These are phyloP conservation scores for Wickerhamiella bombiphila DNA, from an alignment of 805 yeast species.

Conservation along the genomic window DNA sequence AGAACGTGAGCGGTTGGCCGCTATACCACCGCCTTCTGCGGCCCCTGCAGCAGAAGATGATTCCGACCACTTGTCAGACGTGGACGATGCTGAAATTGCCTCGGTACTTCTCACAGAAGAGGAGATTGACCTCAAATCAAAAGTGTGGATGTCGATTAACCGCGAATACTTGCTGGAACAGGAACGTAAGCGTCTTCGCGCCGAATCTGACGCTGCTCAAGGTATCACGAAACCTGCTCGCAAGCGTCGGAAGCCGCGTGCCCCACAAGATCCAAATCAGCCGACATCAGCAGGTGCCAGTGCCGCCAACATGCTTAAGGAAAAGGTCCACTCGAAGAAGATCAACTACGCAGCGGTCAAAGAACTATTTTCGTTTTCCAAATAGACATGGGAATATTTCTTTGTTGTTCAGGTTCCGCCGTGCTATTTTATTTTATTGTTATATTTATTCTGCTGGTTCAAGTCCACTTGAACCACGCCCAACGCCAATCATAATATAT, in stretches of 20 bases:
- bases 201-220: slow-evolving; percentile 73
- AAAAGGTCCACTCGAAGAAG: slow-evolving; percentile 70
- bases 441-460: neutral
- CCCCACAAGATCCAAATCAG: slow-evolving; percentile 22
- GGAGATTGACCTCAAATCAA: slow-evolving; percentile 59
- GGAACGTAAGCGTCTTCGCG: slow-evolving; percentile 67
- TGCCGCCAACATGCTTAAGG: slow-evolving; percentile 61
- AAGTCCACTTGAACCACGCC: too few relatives aligned
- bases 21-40: neutral
- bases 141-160: slow-evolving; percentile 81
- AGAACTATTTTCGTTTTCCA: slow-evolving; percentile 18
- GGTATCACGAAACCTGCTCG: slow-evolving; percentile 49
- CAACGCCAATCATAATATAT: too few relatives aligned
- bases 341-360: slow-evolving; percentile 77
- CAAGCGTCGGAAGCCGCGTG: slow-evolving; percentile 25
- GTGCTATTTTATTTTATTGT: neutral
- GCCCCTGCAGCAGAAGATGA: slow-evolving; percentile 35
- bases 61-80: slow-evolving; percentile 52
- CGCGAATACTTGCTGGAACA: slow-evolving; percentile 75
- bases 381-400: slow-evolving; percentile 3
- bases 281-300: slow-evolving; percentile 57
- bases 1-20: slow-evolving; percentile 23
- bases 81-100: slow-evolving; percentile 70
- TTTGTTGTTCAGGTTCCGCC: neutral
- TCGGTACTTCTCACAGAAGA: slow-evolving; percentile 46